Base-by-base conservation (phyloP, 345 rosid species). In the Melaleuca alternifolia region DNA sequence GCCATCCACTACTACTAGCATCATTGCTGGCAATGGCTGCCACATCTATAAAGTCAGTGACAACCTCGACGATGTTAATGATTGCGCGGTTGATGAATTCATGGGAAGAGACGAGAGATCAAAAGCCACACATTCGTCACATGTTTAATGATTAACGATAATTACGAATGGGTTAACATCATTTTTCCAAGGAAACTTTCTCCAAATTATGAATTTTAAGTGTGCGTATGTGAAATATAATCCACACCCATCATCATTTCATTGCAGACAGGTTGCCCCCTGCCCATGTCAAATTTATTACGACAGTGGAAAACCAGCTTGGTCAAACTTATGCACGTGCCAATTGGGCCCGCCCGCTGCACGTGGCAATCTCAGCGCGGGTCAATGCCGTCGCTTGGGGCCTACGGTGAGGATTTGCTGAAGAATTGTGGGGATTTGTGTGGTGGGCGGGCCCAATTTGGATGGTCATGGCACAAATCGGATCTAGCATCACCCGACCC, bases 151-250 rank as follows among this genome's bases (percentile, higher is more conserved):
- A 16, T 65, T 4, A 71, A 24, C 0, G 48, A 71, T 46, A 0
- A 3, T 15, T 1, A 16, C 0, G 11, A 7, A 3, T 15, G 77
- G 1, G 23, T 18, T 18, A 18, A 5, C 79, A 1, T 37, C 20
- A 37, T 30, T 59, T 59, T 30, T 15, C 23, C 0, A 15, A 2
- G 2, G 0, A 15, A 30, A 16, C 0, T 65, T 16, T 65, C 46
- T 59, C 37, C 71, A 0, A n/a, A n/a, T 13, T 33, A 12, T 0
- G 0, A 5, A 51, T 4, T 51, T 3, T 6, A 26, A n/a, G 2
- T 59, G 18, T 4, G 71, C 4, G 33, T 18, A 59, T n/a, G 71
- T 13, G 71, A n/a, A 59, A n/a, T n/a, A 18, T 59, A 0, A n/a
- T 12, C 71, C 37, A 13, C n/a, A n/a, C 37, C 71, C 18, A 12